phyloP scores from a whole-genome alignment of 2,329 filamentous ascomycete species.

The Beauveria varroae region DNA sequence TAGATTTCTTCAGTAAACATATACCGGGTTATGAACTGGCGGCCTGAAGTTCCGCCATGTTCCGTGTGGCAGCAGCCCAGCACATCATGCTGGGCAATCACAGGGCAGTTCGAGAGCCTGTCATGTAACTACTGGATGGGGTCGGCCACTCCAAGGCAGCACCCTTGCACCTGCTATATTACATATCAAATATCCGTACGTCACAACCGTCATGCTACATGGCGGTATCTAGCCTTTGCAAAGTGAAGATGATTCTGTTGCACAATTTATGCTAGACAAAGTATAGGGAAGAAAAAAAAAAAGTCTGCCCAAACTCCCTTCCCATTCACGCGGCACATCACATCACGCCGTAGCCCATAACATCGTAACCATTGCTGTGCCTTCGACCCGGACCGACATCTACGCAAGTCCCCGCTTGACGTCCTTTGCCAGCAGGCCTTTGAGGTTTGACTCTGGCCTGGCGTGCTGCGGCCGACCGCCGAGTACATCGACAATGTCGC shows the following conservation, averaged over 20 bases:
- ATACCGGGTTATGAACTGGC: too few species aligned
- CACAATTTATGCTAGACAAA: not conserved
- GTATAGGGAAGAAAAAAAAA: not conserved
- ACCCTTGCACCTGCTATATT: not conserved
- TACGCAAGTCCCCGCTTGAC: conserved; percentile 43
- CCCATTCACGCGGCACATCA: not conserved
- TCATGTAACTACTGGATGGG: not conserved
- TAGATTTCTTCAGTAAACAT: too few species aligned
- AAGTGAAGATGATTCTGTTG: not conserved
- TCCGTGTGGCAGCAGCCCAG: not conserved
- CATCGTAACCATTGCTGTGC: not conserved
- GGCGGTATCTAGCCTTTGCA: not conserved
- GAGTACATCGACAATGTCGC: conserved; percentile 75
- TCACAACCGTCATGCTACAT: too few species aligned
- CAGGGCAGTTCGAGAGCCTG: not conserved
- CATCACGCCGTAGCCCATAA: not conserved
- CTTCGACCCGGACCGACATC: not conserved
- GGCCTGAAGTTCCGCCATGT: not conserved
- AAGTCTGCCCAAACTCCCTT: not conserved
- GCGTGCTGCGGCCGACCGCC: conserved; percentile 59
- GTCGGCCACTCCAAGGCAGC: not conserved
- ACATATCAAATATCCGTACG: too few species aligned
- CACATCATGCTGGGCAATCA: not conserved
- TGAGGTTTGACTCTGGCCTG: conserved; percentile 40
- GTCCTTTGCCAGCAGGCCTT: conserved; percentile 51